These are phyloP conservation scores for Starmerella floricola DNA, from an alignment of 805 yeast species.

Conservation along the genomic window DNA sequence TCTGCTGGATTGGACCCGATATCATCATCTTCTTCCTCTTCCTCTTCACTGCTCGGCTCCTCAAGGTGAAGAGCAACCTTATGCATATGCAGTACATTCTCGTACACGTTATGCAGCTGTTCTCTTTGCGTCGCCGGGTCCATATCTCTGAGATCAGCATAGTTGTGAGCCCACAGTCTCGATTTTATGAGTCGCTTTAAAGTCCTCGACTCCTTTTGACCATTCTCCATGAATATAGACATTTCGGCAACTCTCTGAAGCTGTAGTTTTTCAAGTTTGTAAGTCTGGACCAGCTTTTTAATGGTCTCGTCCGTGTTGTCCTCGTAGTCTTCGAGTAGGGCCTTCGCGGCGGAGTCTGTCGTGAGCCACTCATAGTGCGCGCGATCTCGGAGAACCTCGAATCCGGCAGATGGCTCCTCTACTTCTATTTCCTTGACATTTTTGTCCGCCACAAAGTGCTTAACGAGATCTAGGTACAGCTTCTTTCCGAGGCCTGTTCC, in stretches of 20 bases:
- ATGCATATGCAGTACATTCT: conserved; percentile 14
- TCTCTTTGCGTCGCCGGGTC: conserved; percentile 66
- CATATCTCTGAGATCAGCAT: conserved; percentile 60
- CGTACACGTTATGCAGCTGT: conserved; percentile 57
- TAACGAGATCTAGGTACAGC: conserved; percentile 46
- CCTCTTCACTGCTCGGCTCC: conserved; percentile 6
- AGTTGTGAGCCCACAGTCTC: conserved; percentile 66
- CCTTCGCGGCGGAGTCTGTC: conserved; percentile 17
- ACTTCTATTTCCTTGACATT: conserved; percentile 62
- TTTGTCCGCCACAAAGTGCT: conserved; percentile 43
- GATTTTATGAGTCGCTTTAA: conserved; percentile 53
- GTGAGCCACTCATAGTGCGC: conserved; percentile 51
- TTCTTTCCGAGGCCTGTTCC: conserved; percentile 52
- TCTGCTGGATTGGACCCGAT: conserved; percentile 2
- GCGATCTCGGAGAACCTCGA: conserved; percentile 82
- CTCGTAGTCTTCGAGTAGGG: conserved; percentile 9
- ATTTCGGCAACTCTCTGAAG: conserved; percentile 67
- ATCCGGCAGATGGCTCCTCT: conserved; percentile 88
- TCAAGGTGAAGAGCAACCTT: conserved; percentile 11
- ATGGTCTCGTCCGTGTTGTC: conserved; percentile 32
- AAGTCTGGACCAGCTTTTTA: conserved; percentile 28
- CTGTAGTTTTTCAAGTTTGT: conserved; percentile 67
- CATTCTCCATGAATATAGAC: conserved; percentile 38
- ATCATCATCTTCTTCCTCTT: conserved; percentile 11
- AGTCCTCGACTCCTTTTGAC: conserved; percentile 22